Evolutionary conservation across 257 asterid genomes (phyloP).

Genomic region (Solanum dulcamara): DNA sequence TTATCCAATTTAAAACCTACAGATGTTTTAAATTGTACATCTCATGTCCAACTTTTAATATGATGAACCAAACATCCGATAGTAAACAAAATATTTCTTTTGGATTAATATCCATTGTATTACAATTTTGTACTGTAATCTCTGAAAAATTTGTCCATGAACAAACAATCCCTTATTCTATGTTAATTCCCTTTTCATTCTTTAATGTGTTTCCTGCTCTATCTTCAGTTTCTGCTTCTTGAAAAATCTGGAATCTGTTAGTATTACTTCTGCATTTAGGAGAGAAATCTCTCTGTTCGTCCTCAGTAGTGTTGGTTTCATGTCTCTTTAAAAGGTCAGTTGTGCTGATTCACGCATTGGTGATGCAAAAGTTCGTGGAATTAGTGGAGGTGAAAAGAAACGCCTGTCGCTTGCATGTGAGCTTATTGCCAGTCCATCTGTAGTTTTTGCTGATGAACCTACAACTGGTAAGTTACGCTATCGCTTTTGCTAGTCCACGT

Average conservation of each 20-base stretch:
- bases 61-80: neutral
- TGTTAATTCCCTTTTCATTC: neutral
- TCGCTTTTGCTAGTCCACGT: neutral
- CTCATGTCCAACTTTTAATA: neutral
- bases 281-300: neutral
- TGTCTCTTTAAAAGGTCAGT: constrained; percentile 47
- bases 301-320: constrained; percentile 6
- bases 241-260: neutral
- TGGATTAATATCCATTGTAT: neutral
- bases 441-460: constrained; percentile 96
- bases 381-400: constrained; percentile 98
- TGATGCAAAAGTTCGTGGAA: constrained; percentile 93
- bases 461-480: constrained; percentile 50
- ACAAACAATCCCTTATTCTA: neutral
- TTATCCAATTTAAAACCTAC: neutral
- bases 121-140: neutral
- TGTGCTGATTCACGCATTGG: constrained; percentile 97
- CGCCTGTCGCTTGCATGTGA: constrained; percentile 90
- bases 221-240: neutral
- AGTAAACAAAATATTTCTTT: neutral
- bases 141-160: neutral
- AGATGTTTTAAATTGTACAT: neutral
- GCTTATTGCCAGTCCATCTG: constrained; percentile 98
- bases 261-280: neutral
- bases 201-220: neutral